Evolutionary conservation across 441 rosid species (phyloP), one percentile per base, ranked within the genome.

Genomic region (Sinapis alba): DNA sequence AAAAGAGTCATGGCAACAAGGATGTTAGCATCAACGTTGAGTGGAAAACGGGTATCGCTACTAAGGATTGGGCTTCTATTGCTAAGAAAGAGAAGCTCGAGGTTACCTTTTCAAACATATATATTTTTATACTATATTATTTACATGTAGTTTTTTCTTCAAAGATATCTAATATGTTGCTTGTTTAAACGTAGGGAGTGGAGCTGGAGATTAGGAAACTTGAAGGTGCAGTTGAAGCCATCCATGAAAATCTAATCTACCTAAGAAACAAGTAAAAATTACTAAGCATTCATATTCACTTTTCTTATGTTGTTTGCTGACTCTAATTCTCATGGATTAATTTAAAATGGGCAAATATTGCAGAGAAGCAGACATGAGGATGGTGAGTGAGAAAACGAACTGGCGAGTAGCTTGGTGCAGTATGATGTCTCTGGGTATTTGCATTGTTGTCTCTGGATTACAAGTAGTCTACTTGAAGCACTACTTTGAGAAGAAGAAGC

Each of bases 1-100:
- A 79, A 16, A 74, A 80, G 41, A 51, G 76, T 76, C 84, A 75
- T 23, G 86, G 81, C 5, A 70, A 66, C 34, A 82, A 84, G 38
- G 89, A 88, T 13, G 85, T 89, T 50, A 90, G 88, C 76, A 86
- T 95, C 69, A 88, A 84, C 83, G 68, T 95, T 70, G 98, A 95
- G 71, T 95, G 98, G 99, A 95, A 86, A 85, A 91, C 90, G 58
- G 99, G 99, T 68, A 86, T 91, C 53, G 95, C 93, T 1, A 93
- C 99, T 20, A 92, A 91, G 82, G 98, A 95, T 81, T 95, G 99
- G 99, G 96, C 81, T 6, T 84, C 96, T 6, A 90, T 95, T 43
- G 99, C 98, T 38, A 93, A 82, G 71, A 95, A 88, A 83, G 99
- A 95, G 82, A 93, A 91, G 85, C 82, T 95, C 24, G 89, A 95